These are phyloP conservation scores for Lipomyces oligophaga DNA, from an alignment of 805 yeast genomes.

Conservation along the genomic window DNA sequence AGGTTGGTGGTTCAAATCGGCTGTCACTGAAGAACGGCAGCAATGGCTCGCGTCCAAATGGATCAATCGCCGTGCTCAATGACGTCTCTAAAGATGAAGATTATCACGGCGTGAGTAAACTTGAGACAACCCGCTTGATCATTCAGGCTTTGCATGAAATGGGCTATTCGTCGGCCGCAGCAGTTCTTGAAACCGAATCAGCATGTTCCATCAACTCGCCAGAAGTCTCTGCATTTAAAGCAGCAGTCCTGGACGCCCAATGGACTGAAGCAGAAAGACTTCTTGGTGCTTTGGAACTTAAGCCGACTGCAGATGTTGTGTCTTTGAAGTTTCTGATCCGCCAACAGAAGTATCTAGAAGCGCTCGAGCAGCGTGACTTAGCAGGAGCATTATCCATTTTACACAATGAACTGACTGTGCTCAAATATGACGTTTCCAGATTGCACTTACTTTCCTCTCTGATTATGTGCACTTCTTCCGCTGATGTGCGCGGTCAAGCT, in stretches of 20 bases:
- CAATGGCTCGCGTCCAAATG: background rate
- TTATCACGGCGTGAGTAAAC: slow-evolving; percentile 34
- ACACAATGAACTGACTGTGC: slow-evolving; percentile 39
- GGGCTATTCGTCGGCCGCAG: slow-evolving; percentile 45
- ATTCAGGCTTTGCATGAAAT: slow-evolving; percentile 50
- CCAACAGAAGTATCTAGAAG: slow-evolving; percentile 45
- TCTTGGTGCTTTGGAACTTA: slow-evolving; percentile 34
- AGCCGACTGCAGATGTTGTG: slow-evolving; percentile 28
- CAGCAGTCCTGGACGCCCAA: slow-evolving; percentile 42
- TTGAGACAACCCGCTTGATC: slow-evolving; percentile 47
- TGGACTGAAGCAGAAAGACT: slow-evolving; percentile 41
- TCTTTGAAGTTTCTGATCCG: slow-evolving; percentile 39
- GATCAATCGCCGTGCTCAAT: background rate
- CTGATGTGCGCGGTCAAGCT: slow-evolving; percentile 35
- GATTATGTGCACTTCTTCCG: slow-evolving; percentile 34
- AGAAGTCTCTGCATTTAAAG: slow-evolving; percentile 42
- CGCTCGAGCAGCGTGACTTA: slow-evolving; percentile 38
- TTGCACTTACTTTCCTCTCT: slow-evolving; percentile 34
- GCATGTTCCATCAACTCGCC: slow-evolving; percentile 41
- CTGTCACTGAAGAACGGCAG: background rate
- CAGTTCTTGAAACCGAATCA: slow-evolving; percentile 42
- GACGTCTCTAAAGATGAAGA: slow-evolving; percentile 4
- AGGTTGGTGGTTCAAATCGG: background rate
- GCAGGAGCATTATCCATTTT: slow-evolving; percentile 41
- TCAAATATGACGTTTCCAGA: slow-evolving; percentile 33